Conservation (phyloP, 805 yeast genomes). For the Wickerhamiella australiensis region DNA sequence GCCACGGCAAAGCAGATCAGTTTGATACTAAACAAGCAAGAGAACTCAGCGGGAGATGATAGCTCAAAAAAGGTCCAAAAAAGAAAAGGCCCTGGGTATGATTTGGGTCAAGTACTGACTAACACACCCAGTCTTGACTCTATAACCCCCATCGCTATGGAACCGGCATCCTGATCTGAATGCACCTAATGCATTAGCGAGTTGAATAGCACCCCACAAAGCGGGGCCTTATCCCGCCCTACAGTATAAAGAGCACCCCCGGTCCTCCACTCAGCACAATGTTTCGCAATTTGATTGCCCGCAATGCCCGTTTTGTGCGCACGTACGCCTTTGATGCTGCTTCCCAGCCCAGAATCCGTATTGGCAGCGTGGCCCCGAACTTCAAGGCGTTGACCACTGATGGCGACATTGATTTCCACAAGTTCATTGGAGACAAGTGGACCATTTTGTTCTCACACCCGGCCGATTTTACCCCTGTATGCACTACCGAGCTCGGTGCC, state of each 20-base stretch:
- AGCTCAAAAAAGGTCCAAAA: too few relatives aligned
- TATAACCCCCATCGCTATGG: too few relatives aligned
- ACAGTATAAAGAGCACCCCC: background rate
- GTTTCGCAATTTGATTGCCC: conserved; percentile 3
- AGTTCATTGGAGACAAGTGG: conserved; percentile 79
- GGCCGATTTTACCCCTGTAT: conserved; percentile 92
- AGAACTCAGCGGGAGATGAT: too few relatives aligned
- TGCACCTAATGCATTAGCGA: background rate
- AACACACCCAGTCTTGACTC: too few relatives aligned
- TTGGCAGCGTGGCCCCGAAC: conserved; percentile 80
- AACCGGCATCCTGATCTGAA: background rate
- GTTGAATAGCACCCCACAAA: background rate
- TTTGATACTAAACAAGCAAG: too few relatives aligned
- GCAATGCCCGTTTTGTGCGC: conserved; percentile 4
- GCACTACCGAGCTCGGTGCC: conserved; percentile 93
- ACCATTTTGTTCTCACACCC: conserved; percentile 85
- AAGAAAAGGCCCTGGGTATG: too few relatives aligned
- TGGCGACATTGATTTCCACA: conserved; percentile 79
- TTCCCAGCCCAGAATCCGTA: conserved; percentile 39
- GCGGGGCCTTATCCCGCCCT: background rate
- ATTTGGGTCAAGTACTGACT: too few relatives aligned
- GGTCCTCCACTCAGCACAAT: background rate
- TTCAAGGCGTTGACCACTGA: conserved; percentile 71
- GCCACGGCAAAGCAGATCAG: too few relatives aligned
- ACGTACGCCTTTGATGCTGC: conserved; percentile 19